Percentiles rank a stretch among this genome's conserved stretches.
phyloP scores from a whole-genome alignment of 495 filamentous ascomycete species.

The Pseudomonodictys pantanalensis region DNA sequence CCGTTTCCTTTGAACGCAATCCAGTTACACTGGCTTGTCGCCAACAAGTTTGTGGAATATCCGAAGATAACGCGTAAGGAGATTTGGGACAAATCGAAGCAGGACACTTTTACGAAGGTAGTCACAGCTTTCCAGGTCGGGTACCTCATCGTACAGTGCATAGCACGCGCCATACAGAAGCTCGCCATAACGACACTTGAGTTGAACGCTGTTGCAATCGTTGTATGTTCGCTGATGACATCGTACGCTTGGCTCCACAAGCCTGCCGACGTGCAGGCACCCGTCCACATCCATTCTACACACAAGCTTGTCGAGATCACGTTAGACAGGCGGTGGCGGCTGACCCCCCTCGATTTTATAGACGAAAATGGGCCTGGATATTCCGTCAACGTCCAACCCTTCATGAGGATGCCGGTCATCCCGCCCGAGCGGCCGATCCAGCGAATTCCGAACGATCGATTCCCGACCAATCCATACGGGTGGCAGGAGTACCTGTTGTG shows the following conservation, averaged over 20 bases:
- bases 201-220: slow-evolving; percentile 15
- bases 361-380: slow-evolving; percentile 22
- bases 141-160: slow-evolving; percentile 30
- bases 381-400: slow-evolving; percentile 18
- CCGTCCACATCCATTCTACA: slow-evolving; percentile 11
- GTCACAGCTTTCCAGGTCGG: slow-evolving; percentile 35
- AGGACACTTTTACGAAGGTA: slow-evolving; percentile 28
- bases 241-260: slow-evolving; percentile 26
- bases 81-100: slow-evolving; percentile 35
- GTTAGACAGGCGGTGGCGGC: background rate
- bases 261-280: slow-evolving; percentile 16
- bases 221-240: slow-evolving; percentile 20
- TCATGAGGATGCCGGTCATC: slow-evolving; percentile 22
- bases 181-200: slow-evolving; percentile 19
- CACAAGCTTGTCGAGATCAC: slow-evolving; percentile 8
- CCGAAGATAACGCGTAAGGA: slow-evolving; percentile 14
- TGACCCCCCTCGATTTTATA: slow-evolving; percentile 10
- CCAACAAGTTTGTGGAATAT: slow-evolving; percentile 24
- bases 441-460: slow-evolving; percentile 15
- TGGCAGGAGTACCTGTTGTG: slow-evolving; percentile 10
- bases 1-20: slow-evolving; percentile 35
- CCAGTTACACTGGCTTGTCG: slow-evolving; percentile 34
- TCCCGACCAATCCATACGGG: slow-evolving; percentile 17
- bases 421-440: slow-evolving; percentile 14
- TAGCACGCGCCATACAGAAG: slow-evolving; percentile 2